Conservation (phyloP, 2,329 filamentous ascomycete genomes). For the Fusarium compactum region DNA sequence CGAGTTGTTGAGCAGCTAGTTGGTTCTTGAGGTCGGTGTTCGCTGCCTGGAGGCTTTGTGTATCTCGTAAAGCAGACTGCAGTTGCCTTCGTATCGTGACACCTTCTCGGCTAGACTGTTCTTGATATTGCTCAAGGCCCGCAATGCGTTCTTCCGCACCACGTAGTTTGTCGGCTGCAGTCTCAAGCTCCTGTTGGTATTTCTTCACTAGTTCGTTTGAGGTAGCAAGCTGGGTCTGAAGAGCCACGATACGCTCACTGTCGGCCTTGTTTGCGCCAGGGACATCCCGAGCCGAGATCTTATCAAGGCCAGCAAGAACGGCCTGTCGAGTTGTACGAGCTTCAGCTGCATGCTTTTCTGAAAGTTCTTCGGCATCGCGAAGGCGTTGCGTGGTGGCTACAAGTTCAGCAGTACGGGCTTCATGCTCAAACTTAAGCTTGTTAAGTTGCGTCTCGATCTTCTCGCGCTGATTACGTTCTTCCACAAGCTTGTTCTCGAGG, state of each 20-base stretch:
- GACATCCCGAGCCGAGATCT: constrained; percentile 69
- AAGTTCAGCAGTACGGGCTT: constrained; percentile 81
- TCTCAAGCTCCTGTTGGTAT: constrained; percentile 89
- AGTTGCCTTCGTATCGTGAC: constrained; percentile 90
- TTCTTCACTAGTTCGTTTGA: constrained; percentile 86
- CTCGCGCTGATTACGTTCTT: constrained; percentile 83
- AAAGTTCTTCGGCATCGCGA: constrained; percentile 87
- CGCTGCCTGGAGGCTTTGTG: constrained; percentile 81
- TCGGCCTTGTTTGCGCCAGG: constrained; percentile 62
- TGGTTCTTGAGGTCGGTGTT: constrained; percentile 86
- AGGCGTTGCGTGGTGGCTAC: constrained; percentile 79
- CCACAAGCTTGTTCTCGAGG: constrained; percentile 83
- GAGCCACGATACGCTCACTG: constrained; percentile 75
- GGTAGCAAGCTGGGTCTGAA: constrained; percentile 83
- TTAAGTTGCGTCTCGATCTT: constrained; percentile 80
- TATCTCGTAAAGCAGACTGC: constrained; percentile 84
- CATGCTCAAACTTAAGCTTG: constrained; percentile 84
- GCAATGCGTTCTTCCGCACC: constrained; percentile 97
- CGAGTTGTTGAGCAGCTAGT: constrained; percentile 86
- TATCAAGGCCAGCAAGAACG: constrained; percentile 84
- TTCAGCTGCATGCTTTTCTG: constrained; percentile 88
- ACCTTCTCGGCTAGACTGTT: constrained; percentile 94
- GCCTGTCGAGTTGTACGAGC: constrained; percentile 86
- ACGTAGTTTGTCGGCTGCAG: constrained; percentile 87
- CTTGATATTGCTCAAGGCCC: constrained; percentile 95